Conservation (phyloP, 75 land plant species). For the Larix kaempferi region DNA sequence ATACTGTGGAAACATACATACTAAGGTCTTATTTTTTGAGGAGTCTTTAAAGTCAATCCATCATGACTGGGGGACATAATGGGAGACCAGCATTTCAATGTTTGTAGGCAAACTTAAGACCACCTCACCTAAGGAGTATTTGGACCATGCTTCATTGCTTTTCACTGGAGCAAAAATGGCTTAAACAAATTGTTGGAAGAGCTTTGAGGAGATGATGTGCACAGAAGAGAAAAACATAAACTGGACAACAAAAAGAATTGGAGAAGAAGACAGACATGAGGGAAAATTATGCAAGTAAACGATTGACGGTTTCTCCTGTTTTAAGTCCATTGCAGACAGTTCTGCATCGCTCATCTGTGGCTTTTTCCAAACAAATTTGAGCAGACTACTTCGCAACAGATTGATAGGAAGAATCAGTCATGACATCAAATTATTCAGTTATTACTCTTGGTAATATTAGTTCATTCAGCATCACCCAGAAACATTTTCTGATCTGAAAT, state of each 20-base stretch:
- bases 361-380: too few species aligned
- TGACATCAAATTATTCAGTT: too few species aligned
- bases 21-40: too few species aligned
- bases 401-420: too few species aligned
- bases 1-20: too few species aligned
- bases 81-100: not conserved
- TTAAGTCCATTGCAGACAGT: not conserved
- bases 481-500: too few species aligned
- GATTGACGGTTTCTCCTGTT: not conserved
- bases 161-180: not conserved
- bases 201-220: not conserved
- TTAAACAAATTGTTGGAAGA: not conserved
- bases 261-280: not conserved
- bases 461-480: too few species aligned
- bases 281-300: not conserved
- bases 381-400: too few species aligned
- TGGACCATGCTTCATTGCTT: not conserved
- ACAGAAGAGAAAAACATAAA: not conserved
- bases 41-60: not conserved
- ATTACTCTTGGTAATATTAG: too few species aligned
- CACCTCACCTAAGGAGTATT: not conserved
- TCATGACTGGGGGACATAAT: not conserved
- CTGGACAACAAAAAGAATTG: not conserved
- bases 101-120: not conserved
- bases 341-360: too few species aligned